Evolutionary conservation across 805 yeast species (phyloP), one percentile per base, ranked within the genome.

Genomic region (Myxozyma lipomycoides): DNA sequence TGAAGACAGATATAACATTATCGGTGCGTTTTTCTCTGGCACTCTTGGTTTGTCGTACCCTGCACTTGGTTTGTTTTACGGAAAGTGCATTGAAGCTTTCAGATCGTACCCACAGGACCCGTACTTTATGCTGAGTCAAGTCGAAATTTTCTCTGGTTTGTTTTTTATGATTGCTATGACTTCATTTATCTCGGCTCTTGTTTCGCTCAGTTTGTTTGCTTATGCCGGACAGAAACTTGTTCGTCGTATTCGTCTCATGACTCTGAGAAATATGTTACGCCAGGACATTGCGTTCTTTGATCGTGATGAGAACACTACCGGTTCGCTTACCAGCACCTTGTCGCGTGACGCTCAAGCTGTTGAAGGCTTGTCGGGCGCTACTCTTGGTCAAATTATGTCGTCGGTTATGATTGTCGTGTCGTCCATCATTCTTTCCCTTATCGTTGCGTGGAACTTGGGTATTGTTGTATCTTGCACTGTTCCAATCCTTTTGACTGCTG

Each of bases 281-380:
- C 65, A 68, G 62, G 74, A 71, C 45, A 58, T 71, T 36, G 64
- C 64, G 1, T 70, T 62, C 52, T 71, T 62, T 46, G 74, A 70
- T 45, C 58, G 58, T 42, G 67, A 64, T 18, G 64, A 64, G 37
- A 68, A 70, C 51, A 58, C 70, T 15, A 64, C 73, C 7, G 74
- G 74, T 39, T 58, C 72, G 1, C 60, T 70, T 17, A 67, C 71
- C 3, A 56, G 72, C 1, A 63, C 67, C 24, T 57, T 70, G 15
- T 70, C 73, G 41, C 70, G 67, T 45, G 73, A 70, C 44, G 73
- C 72, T 6, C 69, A 68, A 48, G 65, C 68, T 19, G 49, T 64
- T 24, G 61, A 70, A 40, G 73, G 73, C 25, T 58, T 70, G 3
- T 71, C 71, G 12, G 74, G 74, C 19, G 69, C 73, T 4, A 70